Base-by-base conservation (phyloP, 768 basidiomycete species). In the Boletus sensibilis region DNA sequence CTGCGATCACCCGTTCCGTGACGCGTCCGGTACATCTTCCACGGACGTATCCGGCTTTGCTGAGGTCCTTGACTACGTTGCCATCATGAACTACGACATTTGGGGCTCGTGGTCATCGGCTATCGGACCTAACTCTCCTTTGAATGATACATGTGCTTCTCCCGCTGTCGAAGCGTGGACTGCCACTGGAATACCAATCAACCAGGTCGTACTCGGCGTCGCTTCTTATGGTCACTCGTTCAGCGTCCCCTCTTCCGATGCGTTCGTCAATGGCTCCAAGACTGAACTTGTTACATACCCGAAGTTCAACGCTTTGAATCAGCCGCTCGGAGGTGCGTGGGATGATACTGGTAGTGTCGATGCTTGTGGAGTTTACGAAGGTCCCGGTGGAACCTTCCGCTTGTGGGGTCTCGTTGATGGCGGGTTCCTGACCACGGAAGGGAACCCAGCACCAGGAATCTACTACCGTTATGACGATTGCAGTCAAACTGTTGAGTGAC, bases 201-300 rank as follows among this genome's bases (percentile, higher is more conserved):
- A 60, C 56, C 69, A 87, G 74, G 88, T 95, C 56, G 82, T 92
- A 13, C 82, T 97, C 9, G 93, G 90, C 46, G 83, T 95, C 2
- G 82, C 92, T 10, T 72, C 86, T 4, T 95, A 92, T 72, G 92
- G 92, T 0, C 90, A 92, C 69, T 85, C 90, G 11, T 94, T 78
- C 75, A 60, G 56, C 12, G 77, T 82, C 38, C 64, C 77, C 9
- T 44, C 67, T 5, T 61, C 56, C 9, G 63, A 72, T 35, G 82
- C 82, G 0, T 64, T 79, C 56, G 57, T 65, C 4, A 53, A 64
- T 23, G 66, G 64, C 21, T 73, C 78, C n/a, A 42, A 58, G 5
- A 74, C 65, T 14, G 66, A 65, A 16, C 70, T 87, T 7, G 72
- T 66, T 16, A 41, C 76, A 18, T 86, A 80, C 68, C 82, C 86